These are phyloP conservation scores for Cladosporium sp. DNA, from an alignment of 2,329 filamentous ascomycete species.

Conservation along the genomic window DNA sequence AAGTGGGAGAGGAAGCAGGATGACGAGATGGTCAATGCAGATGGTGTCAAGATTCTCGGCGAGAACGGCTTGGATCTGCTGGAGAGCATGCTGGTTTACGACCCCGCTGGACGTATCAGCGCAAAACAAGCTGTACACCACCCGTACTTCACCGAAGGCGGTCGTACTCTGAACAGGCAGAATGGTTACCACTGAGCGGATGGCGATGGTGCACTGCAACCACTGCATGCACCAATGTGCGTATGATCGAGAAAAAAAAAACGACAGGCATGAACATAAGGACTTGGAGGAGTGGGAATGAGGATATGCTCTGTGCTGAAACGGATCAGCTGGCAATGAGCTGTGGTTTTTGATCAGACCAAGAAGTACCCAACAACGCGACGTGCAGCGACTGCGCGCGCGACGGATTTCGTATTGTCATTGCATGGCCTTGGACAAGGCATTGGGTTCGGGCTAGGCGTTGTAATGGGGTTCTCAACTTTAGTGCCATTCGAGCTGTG, in stretches of 20 bases:
- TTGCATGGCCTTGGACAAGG: conserved; percentile 12
- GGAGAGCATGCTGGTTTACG: conserved; percentile 75
- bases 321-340: background rate
- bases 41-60: conserved; percentile 57
- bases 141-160: conserved; percentile 65
- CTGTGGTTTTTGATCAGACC: background rate
- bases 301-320: background rate
- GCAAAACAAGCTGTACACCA: conserved; percentile 85
- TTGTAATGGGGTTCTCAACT: background rate
- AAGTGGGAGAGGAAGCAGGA: conserved; percentile 78
- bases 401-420: conserved; percentile 8
- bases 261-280: conserved; percentile 13
- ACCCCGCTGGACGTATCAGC: conserved; percentile 81
- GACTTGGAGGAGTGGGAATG: background rate
- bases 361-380: background rate
- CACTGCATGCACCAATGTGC: background rate
- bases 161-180: conserved; percentile 7
- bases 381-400: conserved; percentile 1
- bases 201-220: background rate
- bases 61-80: conserved; percentile 68
- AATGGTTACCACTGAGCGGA: conserved; percentile 16
- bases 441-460: conserved; percentile 8
- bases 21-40: conserved; percentile 64
- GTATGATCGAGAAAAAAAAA: conserved; percentile 1
- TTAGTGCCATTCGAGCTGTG: conserved; percentile 1